phyloP scores from a whole-genome alignment of 2,329 filamentous ascomycete species.

The Diplodia corticola region DNA sequence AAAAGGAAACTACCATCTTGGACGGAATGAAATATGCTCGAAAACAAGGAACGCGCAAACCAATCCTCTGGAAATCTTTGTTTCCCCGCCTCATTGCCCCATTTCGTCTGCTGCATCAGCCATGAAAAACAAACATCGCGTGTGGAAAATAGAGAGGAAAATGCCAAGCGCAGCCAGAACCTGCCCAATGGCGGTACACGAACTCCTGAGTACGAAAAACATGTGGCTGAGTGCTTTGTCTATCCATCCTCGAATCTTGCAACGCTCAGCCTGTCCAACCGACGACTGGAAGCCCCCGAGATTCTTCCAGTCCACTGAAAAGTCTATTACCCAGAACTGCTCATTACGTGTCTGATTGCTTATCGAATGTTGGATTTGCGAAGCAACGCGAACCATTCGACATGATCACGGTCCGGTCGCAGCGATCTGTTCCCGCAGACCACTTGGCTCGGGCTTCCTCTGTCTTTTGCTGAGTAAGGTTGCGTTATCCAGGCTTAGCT shows the following conservation, averaged over 20 bases:
- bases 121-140: background rate
- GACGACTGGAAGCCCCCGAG: background rate
- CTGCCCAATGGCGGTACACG: background rate
- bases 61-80: background rate
- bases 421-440: slow-evolving; percentile 46
- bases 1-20: background rate
- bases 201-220: slow-evolving; percentile 7
- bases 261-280: background rate
- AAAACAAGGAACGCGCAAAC: background rate
- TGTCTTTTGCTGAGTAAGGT: slow-evolving; percentile 77
- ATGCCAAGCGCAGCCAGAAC: slow-evolving; percentile 6
- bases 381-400: background rate
- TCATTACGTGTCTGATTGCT: slow-evolving; percentile 3
- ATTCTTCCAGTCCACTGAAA: background rate
- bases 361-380: background rate
- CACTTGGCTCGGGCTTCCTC: slow-evolving; percentile 51
- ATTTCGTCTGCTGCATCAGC: slow-evolving; percentile 3
- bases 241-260: slow-evolving; percentile 6
- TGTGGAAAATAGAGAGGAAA: background rate
- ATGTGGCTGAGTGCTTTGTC: background rate
- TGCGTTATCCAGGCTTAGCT: slow-evolving; percentile 87
- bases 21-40: background rate
- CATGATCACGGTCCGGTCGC: slow-evolving; percentile 29
- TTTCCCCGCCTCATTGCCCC: background rate
- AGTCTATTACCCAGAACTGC: slow-evolving; percentile 13